Base-by-base conservation (phyloP, 768 basidiomycete species). In the Clathrus columnatus region DNA sequence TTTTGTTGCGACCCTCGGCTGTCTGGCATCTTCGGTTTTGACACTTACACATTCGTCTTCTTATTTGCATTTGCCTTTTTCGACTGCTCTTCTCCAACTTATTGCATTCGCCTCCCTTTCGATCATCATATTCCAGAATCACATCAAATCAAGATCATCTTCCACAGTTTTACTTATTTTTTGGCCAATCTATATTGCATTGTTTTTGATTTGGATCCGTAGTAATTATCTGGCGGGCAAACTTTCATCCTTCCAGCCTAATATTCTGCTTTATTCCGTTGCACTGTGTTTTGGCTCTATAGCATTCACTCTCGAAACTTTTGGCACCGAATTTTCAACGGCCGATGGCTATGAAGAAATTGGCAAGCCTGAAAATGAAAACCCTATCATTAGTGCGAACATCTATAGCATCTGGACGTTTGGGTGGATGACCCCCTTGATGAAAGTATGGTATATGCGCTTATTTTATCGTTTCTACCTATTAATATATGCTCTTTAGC, bases 371-470 rank as follows among this genome's bases (percentile, higher is more conserved):
- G 64, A 66, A 27, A 54, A 65, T 20, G 88, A 91, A 63, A 87
- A 73, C 63, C 92, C 92, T 0, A 69, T 84, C 1, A 62, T 85
- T 17, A 84, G 80, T 0, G 87, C 92, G 17, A 93, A 91, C 65
- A 71, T 91, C 20, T 94, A 83, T 65, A 90, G 86, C 62, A 74
- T 79, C 36, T 91, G 85, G 77, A 84, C 82, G 0, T 98, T 97
- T 64, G 70, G 74, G 0, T 98, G 92, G 92, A 79, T 97, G 74
- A 90, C 88, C 1, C 78, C 78, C 0, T 76, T 92, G 17, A 78
- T 93, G 81, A 75, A 72, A 48, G 57, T 58, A 47, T 26, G 29
- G 46, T 23, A 17, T 47, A 23, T 21, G 0, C 16, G 2, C 2
- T 46, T 41, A 32, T 10, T 36, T 21, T 28, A 21, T 7, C 24